Evolutionary conservation across 768 basidiomycete species (phyloP).

Genomic region (Collybia sp.): DNA sequence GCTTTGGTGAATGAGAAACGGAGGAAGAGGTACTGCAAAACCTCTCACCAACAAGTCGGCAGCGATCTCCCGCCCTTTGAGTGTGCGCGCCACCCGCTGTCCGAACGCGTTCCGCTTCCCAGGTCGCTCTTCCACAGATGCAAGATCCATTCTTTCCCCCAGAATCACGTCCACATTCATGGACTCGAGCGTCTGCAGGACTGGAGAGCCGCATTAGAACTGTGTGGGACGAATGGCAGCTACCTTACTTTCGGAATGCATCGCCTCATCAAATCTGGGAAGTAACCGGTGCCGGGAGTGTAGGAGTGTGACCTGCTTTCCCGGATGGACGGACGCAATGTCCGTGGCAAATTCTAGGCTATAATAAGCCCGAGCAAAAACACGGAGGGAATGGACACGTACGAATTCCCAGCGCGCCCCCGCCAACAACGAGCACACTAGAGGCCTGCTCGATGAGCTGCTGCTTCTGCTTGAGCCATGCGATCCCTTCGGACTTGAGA

Average conservation of each 20-base stretch:
- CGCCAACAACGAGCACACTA: conserved; percentile 63
- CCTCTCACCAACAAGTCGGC: conserved; percentile 47
- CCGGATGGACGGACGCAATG: conserved; percentile 46
- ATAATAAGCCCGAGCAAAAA: not conserved
- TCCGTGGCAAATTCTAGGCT: conserved; percentile 58
- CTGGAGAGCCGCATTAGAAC: conserved; percentile 12
- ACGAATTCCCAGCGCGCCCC: conserved; percentile 73
- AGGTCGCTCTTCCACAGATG: conserved; percentile 23
- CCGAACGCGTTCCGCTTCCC: conserved; percentile 18
- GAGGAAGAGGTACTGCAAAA: not conserved
- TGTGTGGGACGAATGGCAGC: not conserved
- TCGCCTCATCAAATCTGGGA: conserved; percentile 43
- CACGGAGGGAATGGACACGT: conserved; percentile 16
- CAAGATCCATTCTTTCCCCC: conserved; percentile 48
- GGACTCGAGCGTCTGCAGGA: conserved; percentile 33
- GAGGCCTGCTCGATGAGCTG: conserved; percentile 36
- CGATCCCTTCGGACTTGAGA: conserved; percentile 41
- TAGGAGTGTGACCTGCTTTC: conserved; percentile 50
- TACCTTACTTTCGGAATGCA: conserved; percentile 47
- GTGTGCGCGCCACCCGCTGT: conserved; percentile 36
- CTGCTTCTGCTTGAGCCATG: conserved; percentile 50
- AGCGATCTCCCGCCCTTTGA: conserved; percentile 43
- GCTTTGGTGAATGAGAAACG: conserved; percentile 20
- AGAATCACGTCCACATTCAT: conserved; percentile 45
- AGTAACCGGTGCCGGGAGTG: conserved; percentile 55